These are phyloP conservation scores for Aegle marmelos DNA, from an alignment of 345 rosid genomes.

Conservation along the genomic window DNA sequence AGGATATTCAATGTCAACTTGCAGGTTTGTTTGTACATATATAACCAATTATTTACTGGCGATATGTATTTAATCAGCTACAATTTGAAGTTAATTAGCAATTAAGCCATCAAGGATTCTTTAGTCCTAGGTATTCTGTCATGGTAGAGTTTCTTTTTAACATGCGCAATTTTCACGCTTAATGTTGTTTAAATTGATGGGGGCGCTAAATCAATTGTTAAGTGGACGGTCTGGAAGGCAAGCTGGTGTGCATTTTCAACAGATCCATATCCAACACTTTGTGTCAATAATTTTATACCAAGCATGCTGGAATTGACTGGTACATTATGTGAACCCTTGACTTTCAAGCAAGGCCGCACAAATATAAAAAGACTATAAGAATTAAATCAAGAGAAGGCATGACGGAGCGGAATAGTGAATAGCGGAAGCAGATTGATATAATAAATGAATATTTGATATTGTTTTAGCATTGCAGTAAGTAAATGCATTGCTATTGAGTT, in stretches of 20 bases:
- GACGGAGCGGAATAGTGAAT: too few relatives aligned
- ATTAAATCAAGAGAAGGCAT: slow-evolving; percentile 11
- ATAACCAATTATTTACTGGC: neutral
- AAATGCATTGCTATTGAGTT: too few relatives aligned
- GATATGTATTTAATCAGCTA: neutral
- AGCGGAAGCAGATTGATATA: too few relatives aligned
- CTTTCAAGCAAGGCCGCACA: slow-evolving; percentile 28
- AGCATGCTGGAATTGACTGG: neutral
- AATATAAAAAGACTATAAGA: slow-evolving; percentile 27
- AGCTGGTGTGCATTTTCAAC: neutral
- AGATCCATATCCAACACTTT: neutral
- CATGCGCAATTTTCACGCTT: neutral
- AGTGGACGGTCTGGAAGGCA: neutral
- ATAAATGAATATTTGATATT: too few relatives aligned
- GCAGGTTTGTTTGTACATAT: neutral
- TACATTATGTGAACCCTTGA: neutral
- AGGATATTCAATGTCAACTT: neutral
- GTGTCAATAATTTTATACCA: neutral
- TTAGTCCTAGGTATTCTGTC: neutral
- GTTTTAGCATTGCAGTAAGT: too few relatives aligned
- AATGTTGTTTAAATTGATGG: neutral
- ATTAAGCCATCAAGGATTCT: neutral
- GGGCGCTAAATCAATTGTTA: neutral
- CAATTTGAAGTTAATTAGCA: neutral
- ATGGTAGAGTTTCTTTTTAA: neutral